These are phyloP conservation scores for Anisodus tanguticus DNA, from an alignment of 257 asterid genomes.

Conservation along the genomic window DNA sequence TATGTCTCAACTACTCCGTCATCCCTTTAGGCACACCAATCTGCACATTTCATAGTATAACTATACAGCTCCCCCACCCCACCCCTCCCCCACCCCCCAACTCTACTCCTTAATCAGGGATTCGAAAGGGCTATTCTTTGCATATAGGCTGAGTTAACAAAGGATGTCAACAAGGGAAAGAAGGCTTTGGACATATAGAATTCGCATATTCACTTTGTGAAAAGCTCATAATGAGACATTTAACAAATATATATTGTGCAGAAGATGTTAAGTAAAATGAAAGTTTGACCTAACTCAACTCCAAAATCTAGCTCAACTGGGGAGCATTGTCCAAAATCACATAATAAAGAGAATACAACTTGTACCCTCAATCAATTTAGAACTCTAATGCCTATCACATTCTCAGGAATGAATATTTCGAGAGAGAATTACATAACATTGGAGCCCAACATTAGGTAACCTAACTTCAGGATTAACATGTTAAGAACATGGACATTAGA, in stretches of 20 bases:
- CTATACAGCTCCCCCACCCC: neutral
- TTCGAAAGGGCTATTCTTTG: neutral
- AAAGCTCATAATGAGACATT: neutral
- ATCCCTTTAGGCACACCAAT: neutral
- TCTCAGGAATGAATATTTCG: neutral
- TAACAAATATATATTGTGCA: neutral
- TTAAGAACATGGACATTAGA: neutral
- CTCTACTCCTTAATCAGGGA: neutral
- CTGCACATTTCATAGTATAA: neutral
- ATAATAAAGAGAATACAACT: neutral
- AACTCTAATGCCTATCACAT: neutral
- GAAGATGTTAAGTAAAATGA: neutral
- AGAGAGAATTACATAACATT: neutral
- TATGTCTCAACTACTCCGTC: neutral
- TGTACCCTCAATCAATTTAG: neutral
- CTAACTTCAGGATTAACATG: neutral
- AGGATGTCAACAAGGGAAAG: neutral
- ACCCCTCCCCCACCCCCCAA: no score
- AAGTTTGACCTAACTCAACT: neutral
- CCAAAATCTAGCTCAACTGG: neutral
- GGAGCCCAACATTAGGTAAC: constrained; percentile 1
- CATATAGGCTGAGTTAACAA: neutral
- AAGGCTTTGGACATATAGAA: neutral
- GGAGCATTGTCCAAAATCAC: neutral
- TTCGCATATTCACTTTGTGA: neutral